A percentile compares a stretch with the other conserved stretches of the same genome.
phyloP scores from a whole-genome alignment of 2,329 filamentous ascomycete species.

The Myrmaecium sp. region DNA sequence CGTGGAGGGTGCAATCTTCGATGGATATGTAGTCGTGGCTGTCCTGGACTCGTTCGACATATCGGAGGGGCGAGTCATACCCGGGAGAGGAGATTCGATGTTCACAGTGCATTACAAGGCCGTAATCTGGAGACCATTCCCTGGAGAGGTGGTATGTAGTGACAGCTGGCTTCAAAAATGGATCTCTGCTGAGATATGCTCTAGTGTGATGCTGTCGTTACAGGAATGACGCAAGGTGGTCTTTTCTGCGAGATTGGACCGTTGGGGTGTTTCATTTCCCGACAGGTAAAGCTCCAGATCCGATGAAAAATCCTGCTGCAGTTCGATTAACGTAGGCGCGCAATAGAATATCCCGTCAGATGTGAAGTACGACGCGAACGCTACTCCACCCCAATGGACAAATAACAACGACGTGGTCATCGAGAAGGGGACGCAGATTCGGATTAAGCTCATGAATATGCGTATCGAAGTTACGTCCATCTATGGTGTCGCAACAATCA shows the following conservation, averaged over 20 bases:
- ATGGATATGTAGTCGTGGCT: slow-evolving; percentile 93
- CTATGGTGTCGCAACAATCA: slow-evolving; percentile 95
- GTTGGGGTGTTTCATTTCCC: slow-evolving; percentile 61
- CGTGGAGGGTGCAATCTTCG: slow-evolving; percentile 88
- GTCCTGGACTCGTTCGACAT: slow-evolving; percentile 96
- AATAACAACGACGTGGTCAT: slow-evolving; percentile 90
- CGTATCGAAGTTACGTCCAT: slow-evolving; percentile 87
- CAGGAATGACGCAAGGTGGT: slow-evolving; percentile 76
- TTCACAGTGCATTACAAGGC: slow-evolving; percentile 92
- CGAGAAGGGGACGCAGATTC: slow-evolving; percentile 82
- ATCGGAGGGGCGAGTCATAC: slow-evolving; percentile 80
- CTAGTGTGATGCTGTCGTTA: slow-evolving; percentile 86
- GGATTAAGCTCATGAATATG: slow-evolving; percentile 86
- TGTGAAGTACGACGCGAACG: slow-evolving; percentile 88
- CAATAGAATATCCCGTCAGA: slow-evolving; percentile 71
- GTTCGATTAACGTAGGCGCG: background rate
- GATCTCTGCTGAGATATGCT: background rate
- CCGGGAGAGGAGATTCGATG: slow-evolving; percentile 79
- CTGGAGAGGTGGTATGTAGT: slow-evolving; percentile 77
- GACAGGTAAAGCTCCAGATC: slow-evolving; percentile 45
- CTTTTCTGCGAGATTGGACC: slow-evolving; percentile 80
- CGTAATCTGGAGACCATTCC: slow-evolving; percentile 95
- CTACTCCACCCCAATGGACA: slow-evolving; percentile 90
- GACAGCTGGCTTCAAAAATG: background rate
- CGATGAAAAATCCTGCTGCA: slow-evolving; percentile 1